Evolutionary conservation across 2,329 filamentous ascomycete species (phyloP), one percentile per base, ranked within the genome.

Genomic region (Paecilomyces sp.): DNA sequence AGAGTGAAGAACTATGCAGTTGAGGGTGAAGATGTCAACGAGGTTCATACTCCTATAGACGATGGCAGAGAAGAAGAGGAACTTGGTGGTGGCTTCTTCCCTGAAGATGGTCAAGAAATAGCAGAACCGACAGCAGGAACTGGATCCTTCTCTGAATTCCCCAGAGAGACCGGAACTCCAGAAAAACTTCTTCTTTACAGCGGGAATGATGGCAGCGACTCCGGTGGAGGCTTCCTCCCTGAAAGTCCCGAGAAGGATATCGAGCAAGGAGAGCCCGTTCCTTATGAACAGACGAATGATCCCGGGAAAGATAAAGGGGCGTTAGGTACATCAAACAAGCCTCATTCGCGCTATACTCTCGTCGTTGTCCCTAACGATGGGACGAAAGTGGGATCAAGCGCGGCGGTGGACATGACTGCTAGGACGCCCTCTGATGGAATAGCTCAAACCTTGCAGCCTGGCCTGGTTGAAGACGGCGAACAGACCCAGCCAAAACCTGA

Each of bases 1-100:
- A 82, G 88, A 61, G 86, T 96, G 36, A 88, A 87, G 72, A 83
- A 76, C 30, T 84, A 85, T 67, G 74, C 70, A 7, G 63, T 68
- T 56, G 71, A 75, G 57, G 68, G 70, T 25, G 72, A 76, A 30
- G 70, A 72, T 25, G 69, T 69, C 22, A 69, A 71, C 51, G 74
- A 76, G 51, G 63, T 75, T 54, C 76, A 76, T 5, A 68, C 68
- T n/a, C 69, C 71, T 54, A 61, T 73, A 7, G 62, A 64, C 41
- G 61, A 66, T 33, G 66, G 69, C 24, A 61, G 64, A 18, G 64
- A 66, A 28, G 63, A 65, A 7, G 62, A 67, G 54, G 68, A 66
- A 36, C 24, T 47, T 8, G 74, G 70, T 11, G 75, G 75, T 31
- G 76, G 76, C 1, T 79, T 79, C 61, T 64, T 79, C 25, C 69